A percentile compares a stretch with the other conserved stretches of the same genome.
Evolutionary conservation across 805 yeast species (phyloP).

Genomic region (Metschnikowia lunata): DNA sequence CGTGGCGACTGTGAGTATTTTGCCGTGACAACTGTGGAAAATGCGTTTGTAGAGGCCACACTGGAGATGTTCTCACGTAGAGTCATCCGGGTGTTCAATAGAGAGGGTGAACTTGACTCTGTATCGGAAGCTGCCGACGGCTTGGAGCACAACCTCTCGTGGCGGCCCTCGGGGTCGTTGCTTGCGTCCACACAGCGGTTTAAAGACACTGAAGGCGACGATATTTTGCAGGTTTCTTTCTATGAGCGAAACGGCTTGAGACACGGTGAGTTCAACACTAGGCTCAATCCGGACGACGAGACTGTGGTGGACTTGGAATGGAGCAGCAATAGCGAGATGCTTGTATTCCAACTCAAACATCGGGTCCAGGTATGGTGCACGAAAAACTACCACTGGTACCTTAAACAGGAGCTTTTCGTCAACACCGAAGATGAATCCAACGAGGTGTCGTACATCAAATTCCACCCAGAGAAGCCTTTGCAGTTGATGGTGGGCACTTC

Average conservation of each 20-base stretch:
- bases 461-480: constrained; percentile 89
- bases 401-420: constrained; percentile 68
- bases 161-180: constrained; percentile 89
- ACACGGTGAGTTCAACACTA: constrained; percentile 76
- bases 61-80: constrained; percentile 49
- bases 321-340: constrained; percentile 76
- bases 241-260: constrained; percentile 92
- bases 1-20: constrained; percentile 91
- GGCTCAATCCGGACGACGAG: constrained; percentile 48
- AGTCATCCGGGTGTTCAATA: constrained; percentile 73
- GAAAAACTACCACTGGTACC: constrained; percentile 93
- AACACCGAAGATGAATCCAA: constrained; percentile 21
- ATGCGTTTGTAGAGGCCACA: constrained; percentile 38
- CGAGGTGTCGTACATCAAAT: constrained; percentile 46
- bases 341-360: constrained; percentile 61
- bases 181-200: constrained; percentile 79
- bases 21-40: constrained; percentile 61
- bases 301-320: constrained; percentile 56
- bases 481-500: constrained; percentile 63
- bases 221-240: constrained; percentile 56
- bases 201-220: constrained; percentile 47
- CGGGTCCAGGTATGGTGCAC: constrained; percentile 85
- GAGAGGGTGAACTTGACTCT: constrained; percentile 74
- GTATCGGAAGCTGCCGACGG: constrained; percentile 89
- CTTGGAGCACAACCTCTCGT: constrained; percentile 65